Percentiles rank a stretch among this genome's conserved stretches.
Evolutionary conservation across 257 asterid genomes (phyloP).

Genomic region (Plantago elongata): DNA sequence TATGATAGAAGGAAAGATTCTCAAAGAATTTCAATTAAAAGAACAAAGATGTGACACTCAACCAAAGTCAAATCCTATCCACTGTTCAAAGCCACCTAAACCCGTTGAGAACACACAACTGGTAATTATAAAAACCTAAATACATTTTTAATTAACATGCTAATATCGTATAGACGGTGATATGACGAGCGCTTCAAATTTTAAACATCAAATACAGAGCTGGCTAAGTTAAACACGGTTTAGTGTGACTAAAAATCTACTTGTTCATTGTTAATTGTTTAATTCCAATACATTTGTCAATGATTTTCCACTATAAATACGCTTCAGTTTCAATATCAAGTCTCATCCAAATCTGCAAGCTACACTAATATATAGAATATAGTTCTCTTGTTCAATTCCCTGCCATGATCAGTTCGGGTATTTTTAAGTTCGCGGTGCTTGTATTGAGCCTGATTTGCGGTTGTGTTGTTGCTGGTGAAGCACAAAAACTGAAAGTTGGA

Average conservation of each 20-base stretch:
- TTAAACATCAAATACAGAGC: conserved; percentile 13
- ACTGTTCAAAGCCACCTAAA: conserved; percentile 1
- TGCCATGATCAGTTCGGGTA: conserved; percentile 19
- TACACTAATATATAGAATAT: not conserved
- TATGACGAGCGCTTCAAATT: conserved; percentile 18
- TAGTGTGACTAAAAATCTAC: not conserved
- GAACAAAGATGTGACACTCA: conserved; percentile 2
- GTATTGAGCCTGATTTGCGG: conserved; percentile 11
- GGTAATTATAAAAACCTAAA: not conserved
- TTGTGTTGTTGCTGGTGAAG: conserved; percentile 15
- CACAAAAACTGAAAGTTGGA: conserved; percentile 29
- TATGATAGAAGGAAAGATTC: not conserved
- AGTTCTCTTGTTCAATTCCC: too few species aligned
- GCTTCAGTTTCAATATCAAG: not conserved
- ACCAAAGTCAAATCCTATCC: conserved; percentile 2
- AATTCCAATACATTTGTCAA: conserved; percentile 2
- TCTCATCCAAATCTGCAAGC: not conserved
- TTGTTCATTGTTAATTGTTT: conserved; percentile 11
- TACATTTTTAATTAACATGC: too few species aligned
- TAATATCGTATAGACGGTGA: not conserved
- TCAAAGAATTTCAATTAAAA: not conserved
- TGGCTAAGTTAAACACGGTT: not conserved
- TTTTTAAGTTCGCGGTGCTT: conserved; percentile 16
- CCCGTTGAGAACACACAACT: not conserved
- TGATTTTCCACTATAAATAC: conserved; percentile 15